Percentiles rank a stretch among this genome's conserved stretches.
These are phyloP conservation scores for Phoenix dactylifera DNA, from an alignment of 176 grass and related monocot species.

Conservation along the genomic window DNA sequence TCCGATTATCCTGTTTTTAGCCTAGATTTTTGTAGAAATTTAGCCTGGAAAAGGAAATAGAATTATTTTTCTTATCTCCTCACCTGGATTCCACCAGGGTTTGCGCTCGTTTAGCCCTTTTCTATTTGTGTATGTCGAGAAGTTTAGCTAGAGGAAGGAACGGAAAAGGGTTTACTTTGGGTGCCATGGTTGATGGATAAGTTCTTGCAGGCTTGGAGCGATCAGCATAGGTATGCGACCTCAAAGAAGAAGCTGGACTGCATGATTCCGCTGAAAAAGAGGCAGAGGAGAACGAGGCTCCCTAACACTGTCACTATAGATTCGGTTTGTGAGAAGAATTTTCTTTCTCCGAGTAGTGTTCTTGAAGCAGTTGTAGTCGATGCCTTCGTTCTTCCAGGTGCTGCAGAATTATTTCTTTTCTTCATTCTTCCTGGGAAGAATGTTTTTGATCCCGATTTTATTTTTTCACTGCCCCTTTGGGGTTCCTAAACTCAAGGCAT, in stretches of 20 bases:
- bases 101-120: no score
- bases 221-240: conserved; percentile 58
- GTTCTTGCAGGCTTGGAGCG: conserved; percentile 65
- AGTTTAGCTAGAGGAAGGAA: no score
- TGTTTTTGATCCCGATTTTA: background rate
- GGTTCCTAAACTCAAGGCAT: no score
- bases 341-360: conserved; percentile 63
- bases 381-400: conserved; percentile 77
- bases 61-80: no score
- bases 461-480: no score
- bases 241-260: conserved; percentile 59
- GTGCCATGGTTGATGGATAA: background rate
- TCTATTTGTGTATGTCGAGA: no score
- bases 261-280: conserved; percentile 46
- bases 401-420: background rate
- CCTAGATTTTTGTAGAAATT: no score
- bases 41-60: no score
- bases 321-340: conserved; percentile 84
- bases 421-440: background rate
- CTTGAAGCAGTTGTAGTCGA: conserved; percentile 65
- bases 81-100: no score
- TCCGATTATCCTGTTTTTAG: background rate
- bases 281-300: conserved; percentile 50
- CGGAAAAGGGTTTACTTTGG: no score
- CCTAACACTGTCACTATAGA: conserved; percentile 58